Evolutionary conservation across 768 basidiomycete species (phyloP), one percentile per base, ranked within the genome.

Genomic region (Kwoniella botswanensis): DNA sequence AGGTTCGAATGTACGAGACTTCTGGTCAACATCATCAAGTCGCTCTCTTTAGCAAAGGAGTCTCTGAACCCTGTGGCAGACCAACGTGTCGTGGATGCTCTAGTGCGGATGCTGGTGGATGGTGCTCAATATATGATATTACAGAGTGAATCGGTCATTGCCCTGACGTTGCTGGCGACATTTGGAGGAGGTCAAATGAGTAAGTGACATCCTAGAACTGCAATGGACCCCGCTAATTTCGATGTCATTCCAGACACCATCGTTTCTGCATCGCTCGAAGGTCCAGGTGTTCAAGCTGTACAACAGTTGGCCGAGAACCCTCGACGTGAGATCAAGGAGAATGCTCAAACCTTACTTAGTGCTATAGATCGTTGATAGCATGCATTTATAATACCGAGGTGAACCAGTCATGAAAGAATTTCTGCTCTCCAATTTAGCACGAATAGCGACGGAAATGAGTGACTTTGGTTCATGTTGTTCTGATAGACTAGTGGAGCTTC

Each of bases 1-100:
- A 91, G 91, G 83, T 94, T 92, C 79, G 96, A 99, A 85, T 92
- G 92, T 41, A 91, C 93, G 18, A 90, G 96, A 21, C 89, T 95
- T 2, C 85, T 97, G 53, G 93, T 94, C 76, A 94, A 96, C 81
- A 87, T 91, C 22, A 87, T 94, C 74, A 81, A 89, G 92, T 9
- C 85, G 94, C 21, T 93, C 44, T 65, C 50, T 13, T 43, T n/a
- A 15, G 64, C 58, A n/a, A 63, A 56, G 6, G 85, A 21, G 88
- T 65, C 85, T 3, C 5, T 50, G 41, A 89, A 22, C 87, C 90
- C 67, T 84, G 86, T 84, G 2, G 81, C 92, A 21, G 86, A 15
- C 79, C 84, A n/a, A 86, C 88, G 54, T 18, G 88, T 88, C 68
- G 88, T 88, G 0, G 86, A 86, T 3, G 87, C 89, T 29, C 86